phyloP scores from a whole-genome alignment of 1,139 yeast species.

The Pichia sp. region DNA sequence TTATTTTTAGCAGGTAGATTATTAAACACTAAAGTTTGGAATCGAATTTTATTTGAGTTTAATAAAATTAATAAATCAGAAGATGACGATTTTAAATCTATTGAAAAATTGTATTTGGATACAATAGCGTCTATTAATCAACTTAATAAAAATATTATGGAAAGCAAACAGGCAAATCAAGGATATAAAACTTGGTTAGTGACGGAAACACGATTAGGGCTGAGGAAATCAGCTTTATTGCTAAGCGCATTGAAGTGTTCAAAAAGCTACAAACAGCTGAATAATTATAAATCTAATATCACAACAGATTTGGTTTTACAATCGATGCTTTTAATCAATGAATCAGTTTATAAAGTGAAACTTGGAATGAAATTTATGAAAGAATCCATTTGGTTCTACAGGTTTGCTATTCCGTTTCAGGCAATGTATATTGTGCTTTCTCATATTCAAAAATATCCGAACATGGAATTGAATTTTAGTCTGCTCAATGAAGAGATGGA shows the following conservation, averaged over 20 bases:
- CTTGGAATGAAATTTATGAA: slow-evolving; percentile 12
- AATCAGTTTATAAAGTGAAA: slow-evolving; percentile 18
- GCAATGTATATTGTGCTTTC: slow-evolving; percentile 20
- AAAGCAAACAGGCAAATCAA: neutral
- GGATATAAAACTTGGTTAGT: slow-evolving; percentile 15
- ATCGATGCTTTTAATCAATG: slow-evolving; percentile 20
- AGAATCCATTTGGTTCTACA: slow-evolving; percentile 18
- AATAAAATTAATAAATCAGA: slow-evolving; percentile 17
- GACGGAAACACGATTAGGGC: slow-evolving; percentile 20
- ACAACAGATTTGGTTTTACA: slow-evolving; percentile 19
- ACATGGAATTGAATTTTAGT: slow-evolving; percentile 12
- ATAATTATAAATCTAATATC: slow-evolving; percentile 3
- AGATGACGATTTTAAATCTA: slow-evolving; percentile 4
- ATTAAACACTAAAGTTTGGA: slow-evolving; percentile 18
- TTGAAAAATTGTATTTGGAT: slow-evolving; percentile 9
- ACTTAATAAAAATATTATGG: slow-evolving; percentile 12
- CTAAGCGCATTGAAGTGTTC: slow-evolving; percentile 15
- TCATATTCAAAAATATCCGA: slow-evolving; percentile 18
- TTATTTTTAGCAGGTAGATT: slow-evolving; percentile 17
- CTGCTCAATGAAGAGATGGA: slow-evolving; percentile 9
- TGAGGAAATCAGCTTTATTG: slow-evolving; percentile 19
- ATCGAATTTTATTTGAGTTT: slow-evolving; percentile 16
- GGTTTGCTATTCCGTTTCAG: slow-evolving; percentile 23
- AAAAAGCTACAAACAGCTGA: slow-evolving; percentile 4
- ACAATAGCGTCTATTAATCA: slow-evolving; percentile 11